These are phyloP conservation scores for Bruguiera parviflora DNA, from an alignment of 345 rosid genomes.

Conservation along the genomic window DNA sequence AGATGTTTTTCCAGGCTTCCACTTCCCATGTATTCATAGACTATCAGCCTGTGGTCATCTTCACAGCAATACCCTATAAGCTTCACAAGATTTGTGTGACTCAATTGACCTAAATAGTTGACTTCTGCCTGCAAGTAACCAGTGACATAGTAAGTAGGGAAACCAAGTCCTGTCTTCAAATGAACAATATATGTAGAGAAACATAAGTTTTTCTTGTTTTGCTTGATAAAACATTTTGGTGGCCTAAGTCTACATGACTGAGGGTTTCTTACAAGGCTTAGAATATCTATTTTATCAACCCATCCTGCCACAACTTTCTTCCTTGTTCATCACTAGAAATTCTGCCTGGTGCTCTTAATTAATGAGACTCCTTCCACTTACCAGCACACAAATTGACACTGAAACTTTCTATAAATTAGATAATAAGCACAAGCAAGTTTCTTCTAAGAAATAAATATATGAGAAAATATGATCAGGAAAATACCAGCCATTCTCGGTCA, in stretches of 20 bases:
- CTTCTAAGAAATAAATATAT: not conserved
- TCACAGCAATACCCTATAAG: slow-evolving; percentile 99
- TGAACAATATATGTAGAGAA: not conserved
- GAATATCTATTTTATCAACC: no score
- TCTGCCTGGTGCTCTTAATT: not conserved
- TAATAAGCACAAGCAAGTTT: not conserved
- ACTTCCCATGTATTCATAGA: slow-evolving; percentile 89
- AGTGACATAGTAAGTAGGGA: not conserved
- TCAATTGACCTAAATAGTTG: slow-evolving; percentile 85
- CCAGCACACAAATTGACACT: not conserved
- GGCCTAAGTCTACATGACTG: no score
- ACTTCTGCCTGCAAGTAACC: slow-evolving; percentile 76
- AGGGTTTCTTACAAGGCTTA: no score
- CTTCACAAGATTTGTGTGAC: slow-evolving; percentile 90
- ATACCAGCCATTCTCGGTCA: slow-evolving; percentile 99
- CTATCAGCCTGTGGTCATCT: slow-evolving; percentile 83
- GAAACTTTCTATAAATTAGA: not conserved
- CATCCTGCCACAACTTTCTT: not conserved
- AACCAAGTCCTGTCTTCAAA: not conserved
- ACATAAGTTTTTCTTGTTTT: not conserved
- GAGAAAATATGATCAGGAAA: slow-evolving; percentile 12
- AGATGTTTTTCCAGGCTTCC: slow-evolving; percentile 97
- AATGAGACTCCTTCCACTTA: not conserved
- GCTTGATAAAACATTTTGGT: no score
- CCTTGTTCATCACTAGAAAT: not conserved